A percentile compares a stretch with the other conserved stretches of the same genome.
These are phyloP conservation scores for Oidiodendron maius DNA, from an alignment of 495 filamentous ascomycete genomes.

Conservation along the genomic window DNA sequence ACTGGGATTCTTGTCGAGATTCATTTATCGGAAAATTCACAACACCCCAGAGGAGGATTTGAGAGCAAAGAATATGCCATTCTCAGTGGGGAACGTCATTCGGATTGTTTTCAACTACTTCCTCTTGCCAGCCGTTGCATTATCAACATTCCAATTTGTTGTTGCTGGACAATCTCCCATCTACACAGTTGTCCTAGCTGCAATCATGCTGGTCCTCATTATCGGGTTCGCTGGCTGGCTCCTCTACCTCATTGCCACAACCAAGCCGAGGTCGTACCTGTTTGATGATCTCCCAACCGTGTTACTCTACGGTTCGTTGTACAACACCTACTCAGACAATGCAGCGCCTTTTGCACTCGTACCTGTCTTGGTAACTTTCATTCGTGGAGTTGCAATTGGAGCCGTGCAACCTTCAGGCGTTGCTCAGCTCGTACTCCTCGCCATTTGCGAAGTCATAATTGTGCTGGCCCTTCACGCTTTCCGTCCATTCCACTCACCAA, in stretches of 20 bases:
- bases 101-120: constrained; percentile 91
- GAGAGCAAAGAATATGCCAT: constrained; percentile 87
- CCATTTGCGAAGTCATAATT: constrained; percentile 88
- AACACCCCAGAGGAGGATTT: constrained; percentile 79
- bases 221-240: constrained; percentile 73
- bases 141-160: constrained; percentile 91
- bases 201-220: constrained; percentile 63
- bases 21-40: constrained; percentile 63
- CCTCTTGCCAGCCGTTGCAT: constrained; percentile 73
- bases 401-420: constrained; percentile 90
- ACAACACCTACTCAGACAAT: constrained; percentile 95
- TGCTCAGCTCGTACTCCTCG: constrained; percentile 84
- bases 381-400: constrained; percentile 86
- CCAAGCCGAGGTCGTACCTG: constrained; percentile 74
- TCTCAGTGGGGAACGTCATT: constrained; percentile 79
- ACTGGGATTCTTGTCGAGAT: constrained; percentile 66
- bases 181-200: constrained; percentile 65
- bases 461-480: constrained; percentile 86
- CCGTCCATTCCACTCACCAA: constrained; percentile 80
- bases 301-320: constrained; percentile 87
- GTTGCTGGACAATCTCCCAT: constrained; percentile 59
- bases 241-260: constrained; percentile 68
- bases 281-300: constrained; percentile 92
- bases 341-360: constrained; percentile 78
- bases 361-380: constrained; percentile 73